Conservation (phyloP, 192 early-diverging fungal species). For the Martensiomyces pterosporus region DNA sequence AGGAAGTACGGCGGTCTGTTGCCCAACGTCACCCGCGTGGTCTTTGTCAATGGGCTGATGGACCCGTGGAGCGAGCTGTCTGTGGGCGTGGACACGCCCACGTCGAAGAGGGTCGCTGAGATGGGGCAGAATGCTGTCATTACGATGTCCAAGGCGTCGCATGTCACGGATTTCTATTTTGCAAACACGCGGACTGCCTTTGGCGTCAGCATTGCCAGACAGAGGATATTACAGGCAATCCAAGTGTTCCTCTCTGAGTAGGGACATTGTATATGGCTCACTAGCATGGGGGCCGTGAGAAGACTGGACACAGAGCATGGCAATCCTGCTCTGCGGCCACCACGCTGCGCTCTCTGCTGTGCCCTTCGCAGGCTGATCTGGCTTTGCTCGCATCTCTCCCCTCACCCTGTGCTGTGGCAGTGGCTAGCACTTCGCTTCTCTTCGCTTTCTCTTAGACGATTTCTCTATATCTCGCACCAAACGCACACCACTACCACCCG, state of each 20-base stretch:
- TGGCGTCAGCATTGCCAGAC: conserved; percentile 38
- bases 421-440: too few species aligned
- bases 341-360: too few species aligned
- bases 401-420: too few species aligned
- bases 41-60: conserved; percentile 63
- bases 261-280: too few species aligned
- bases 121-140: conserved; percentile 31
- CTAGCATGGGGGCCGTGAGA: too few species aligned
- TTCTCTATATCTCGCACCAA: too few species aligned
- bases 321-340: too few species aligned
- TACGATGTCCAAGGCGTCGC: conserved; percentile 42
- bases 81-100: conserved; percentile 16
- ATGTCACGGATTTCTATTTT: conserved; percentile 48
- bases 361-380: too few species aligned
- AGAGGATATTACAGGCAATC: conserved; percentile 31
- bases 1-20: conserved; percentile 30
- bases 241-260: conserved; percentile 16
- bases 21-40: conserved; percentile 47
- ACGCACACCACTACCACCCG: too few species aligned
- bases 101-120: conserved; percentile 7
- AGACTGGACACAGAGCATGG: too few species aligned
- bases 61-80: conserved; percentile 62
- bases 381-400: too few species aligned
- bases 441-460: too few species aligned
- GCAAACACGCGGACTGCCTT: conserved; percentile 26